Evolutionary conservation across 2,329 filamentous ascomycete genomes (phyloP), one percentile per base, ranked within the genome.

Genomic region (Sarocladiaceae sp.): DNA sequence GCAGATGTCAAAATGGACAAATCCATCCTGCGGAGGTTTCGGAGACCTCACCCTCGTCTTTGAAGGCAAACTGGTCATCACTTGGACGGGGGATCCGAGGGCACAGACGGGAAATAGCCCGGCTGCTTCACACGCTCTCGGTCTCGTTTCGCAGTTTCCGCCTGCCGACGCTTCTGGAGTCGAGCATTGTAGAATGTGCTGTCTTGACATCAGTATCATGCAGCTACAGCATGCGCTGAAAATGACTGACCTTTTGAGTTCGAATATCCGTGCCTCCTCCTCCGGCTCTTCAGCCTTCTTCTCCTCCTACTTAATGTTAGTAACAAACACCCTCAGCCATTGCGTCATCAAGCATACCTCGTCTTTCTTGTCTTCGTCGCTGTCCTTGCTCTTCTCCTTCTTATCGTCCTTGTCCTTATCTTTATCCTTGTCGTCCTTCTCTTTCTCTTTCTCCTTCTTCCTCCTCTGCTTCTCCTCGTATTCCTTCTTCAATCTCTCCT

Each of bases 101-200:
- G 93, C 1, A 94, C 90, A 37, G 88, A 87, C 1, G 94, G 94
- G 63, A 97, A 97, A 54, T 87, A 82, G 23, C 78, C 81, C 1
- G 90, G 88, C 63, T 91, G 87, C 56, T 82, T 86, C 55, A 96
- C 68, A 40, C 90, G 82, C 66, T 97, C 90, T 39, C 86, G 83
- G 62, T 93, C 94, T 50, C 88, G 78, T 68, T 85, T 95, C 11
- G 90, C 87, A 3, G 64, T 62, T 39, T 71, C 71, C 1, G 60
- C 61, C 35, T 72, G 68, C 12, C 70, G 62, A 63, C 91, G 86
- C 64, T 87, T 87, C 65, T 90, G 84, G 49, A 96, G 66, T 15
- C 94, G 84, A 72, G 91, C 89, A 60, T 93, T 87, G 65, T 90
- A 95, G 69, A 99, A 96, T 23, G 83, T 80, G 60, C 90, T 94